Evolutionary conservation across 108 stramenopile species (phyloP).

Genomic region (Skeletonema potamos): DNA sequence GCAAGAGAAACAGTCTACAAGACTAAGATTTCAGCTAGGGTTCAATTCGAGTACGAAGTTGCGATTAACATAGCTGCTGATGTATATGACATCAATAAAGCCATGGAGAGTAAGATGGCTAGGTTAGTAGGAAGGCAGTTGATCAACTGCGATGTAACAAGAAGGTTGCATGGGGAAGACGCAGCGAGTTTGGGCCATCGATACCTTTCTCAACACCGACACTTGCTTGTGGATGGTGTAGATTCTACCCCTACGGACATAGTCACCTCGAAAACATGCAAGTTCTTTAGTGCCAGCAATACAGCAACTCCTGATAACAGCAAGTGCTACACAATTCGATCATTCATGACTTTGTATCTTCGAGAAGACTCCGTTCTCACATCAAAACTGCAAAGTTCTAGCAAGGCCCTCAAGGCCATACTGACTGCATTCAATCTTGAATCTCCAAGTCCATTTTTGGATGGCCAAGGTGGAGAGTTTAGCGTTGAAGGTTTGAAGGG

Average conservation of each 20-base stretch:
- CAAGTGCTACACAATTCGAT: conserved; percentile 19
- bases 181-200: not conserved
- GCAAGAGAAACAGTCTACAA: not conserved
- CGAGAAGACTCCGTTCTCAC: conserved; percentile 14
- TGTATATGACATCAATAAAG: not conserved
- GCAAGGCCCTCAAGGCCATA: conserved; percentile 24
- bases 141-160: conserved; percentile 5
- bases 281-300: conserved; percentile 4
- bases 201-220: not conserved
- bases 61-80: not conserved
- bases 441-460: conserved; percentile 20
- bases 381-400: conserved; percentile 16
- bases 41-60: conserved; percentile 20
- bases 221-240: conserved; percentile 12
- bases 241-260: conserved; percentile 9
- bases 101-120: conserved; percentile 10
- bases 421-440: conserved; percentile 19
- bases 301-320: not conserved
- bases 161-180: not conserved
- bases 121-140: conserved; percentile 12
- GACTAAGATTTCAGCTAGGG: conserved; percentile 3
- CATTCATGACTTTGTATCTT: conserved; percentile 34
- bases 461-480: not conserved
- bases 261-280: conserved; percentile 5
- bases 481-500: conserved; percentile 20